Evolutionary conservation across 208 protist genomes (phyloP), one percentile per base, ranked within the genome.

Genomic region (Pavlovales sp.): DNA sequence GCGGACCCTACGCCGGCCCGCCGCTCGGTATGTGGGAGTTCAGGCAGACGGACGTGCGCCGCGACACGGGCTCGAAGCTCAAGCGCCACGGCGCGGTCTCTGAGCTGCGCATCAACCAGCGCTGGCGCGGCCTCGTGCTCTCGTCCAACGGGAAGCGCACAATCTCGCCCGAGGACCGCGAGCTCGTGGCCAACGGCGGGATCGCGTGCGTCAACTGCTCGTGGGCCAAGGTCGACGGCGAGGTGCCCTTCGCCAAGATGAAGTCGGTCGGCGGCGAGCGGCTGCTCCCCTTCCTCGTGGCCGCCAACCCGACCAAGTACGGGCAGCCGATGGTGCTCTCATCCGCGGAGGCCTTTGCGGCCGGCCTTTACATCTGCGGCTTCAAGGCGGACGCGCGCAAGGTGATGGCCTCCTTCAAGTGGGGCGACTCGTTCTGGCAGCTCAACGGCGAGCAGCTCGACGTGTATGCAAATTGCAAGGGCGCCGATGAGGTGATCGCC

Each of bases 251-350:
- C 93, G 88, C 90, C 11, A 96, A 96, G 75, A 95, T 99, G 94
- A 90, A 94, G 92, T 42, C 39, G 8, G 40, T 44, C 37, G 97
- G 96, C 91, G 93, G 94, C 7, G 95, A 96, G 79, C 87, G 96
- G 80, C 79, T 96, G 79, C 91, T 99, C 88, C 98, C 98, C 0
- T 97, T 98, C 88, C 92, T 99, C 28, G 94, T 99, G 5, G 98
- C 98, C 2, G 97, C 97, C 0, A 99, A 99, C 94, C 97, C 98
- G 1, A 97, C 99, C 20, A 99, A 99, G 91, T 99, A 99, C 91
- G 98, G 98, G 44, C 94, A 96, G 57, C 97, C 98, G 41, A 96
- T 96, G 44, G 98, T 98, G 92, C 93, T 99, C 34, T 97, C 96
- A 44, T 99, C 98, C 44, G 92, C 90, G 30, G 91, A 93, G 84